Evolutionary conservation across 257 asterid genomes (phyloP).

Genomic region (Haberlea rhodopensis): DNA sequence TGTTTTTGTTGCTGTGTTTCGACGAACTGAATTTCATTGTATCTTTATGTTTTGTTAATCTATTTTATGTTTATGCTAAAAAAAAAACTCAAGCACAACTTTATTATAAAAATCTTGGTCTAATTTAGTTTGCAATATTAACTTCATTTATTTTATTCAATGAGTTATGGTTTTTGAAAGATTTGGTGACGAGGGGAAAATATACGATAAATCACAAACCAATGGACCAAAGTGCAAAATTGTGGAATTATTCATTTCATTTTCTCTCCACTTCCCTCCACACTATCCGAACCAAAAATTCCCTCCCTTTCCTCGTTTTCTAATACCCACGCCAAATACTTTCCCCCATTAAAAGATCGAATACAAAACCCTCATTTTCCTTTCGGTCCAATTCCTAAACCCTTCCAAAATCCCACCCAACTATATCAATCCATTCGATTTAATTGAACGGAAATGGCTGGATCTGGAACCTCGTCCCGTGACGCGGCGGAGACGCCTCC

Average conservation of each 20-base stretch:
- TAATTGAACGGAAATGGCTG: constrained; percentile 39
- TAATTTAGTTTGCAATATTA: no score
- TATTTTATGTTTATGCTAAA: no score
- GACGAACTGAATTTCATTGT: no score
- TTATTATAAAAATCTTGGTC: no score
- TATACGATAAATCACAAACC: background rate
- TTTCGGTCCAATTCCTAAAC: constrained; percentile 11
- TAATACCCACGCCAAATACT: constrained; percentile 29
- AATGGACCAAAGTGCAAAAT: constrained; percentile 35
- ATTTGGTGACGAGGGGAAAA: background rate
- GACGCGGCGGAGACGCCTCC: constrained; percentile 48
- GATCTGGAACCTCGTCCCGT: constrained; percentile 46
- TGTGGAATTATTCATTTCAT: constrained; percentile 11
- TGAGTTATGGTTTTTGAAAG: no score
- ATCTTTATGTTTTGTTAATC: no score
- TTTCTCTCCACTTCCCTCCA: constrained; percentile 80
- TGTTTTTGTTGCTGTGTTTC: no score
- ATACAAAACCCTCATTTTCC: constrained; percentile 30
- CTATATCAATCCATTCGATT: background rate
- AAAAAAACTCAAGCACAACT: no score
- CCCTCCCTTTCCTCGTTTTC: constrained; percentile 91
- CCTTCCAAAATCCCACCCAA: background rate
- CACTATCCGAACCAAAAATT: constrained; percentile 85
- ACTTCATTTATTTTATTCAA: no score
- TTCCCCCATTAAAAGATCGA: constrained; percentile 18